phyloP scores from a whole-genome alignment of 1,139 yeast species.

The Geotrichum armillariae region DNA sequence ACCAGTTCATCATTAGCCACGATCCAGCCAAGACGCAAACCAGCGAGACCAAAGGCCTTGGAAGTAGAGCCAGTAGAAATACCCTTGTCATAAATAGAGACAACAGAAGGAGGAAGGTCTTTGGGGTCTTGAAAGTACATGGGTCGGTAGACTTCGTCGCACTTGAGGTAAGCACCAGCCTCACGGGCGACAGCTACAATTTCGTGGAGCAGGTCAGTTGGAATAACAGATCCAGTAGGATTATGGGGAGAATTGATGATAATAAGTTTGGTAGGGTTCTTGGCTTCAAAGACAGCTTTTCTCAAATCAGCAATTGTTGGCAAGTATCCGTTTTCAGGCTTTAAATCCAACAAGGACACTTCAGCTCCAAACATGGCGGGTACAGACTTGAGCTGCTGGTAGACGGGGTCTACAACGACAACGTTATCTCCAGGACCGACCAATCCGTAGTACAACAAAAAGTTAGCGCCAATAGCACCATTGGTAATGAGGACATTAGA shows the following conservation, averaged over 20 bases:
- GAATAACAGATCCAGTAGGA: slow-evolving; percentile 54
- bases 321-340: slow-evolving; percentile 40
- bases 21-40: slow-evolving; percentile 57
- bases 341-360: slow-evolving; percentile 43
- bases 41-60: slow-evolving; percentile 58
- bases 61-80: slow-evolving; percentile 55
- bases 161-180: slow-evolving; percentile 43
- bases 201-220: slow-evolving; percentile 38
- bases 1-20: slow-evolving; percentile 41
- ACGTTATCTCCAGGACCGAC: slow-evolving; percentile 51
- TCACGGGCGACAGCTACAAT: slow-evolving; percentile 46
- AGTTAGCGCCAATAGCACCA: slow-evolving; percentile 63
- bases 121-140: slow-evolving; percentile 43
- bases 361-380: slow-evolving; percentile 47
- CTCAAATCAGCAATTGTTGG: slow-evolving; percentile 43
- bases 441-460: slow-evolving; percentile 49
- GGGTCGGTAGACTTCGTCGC: slow-evolving; percentile 62
- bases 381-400: slow-evolving; percentile 17
- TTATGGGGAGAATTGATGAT: slow-evolving; percentile 57
- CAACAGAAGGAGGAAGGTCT: slow-evolving; percentile 44
- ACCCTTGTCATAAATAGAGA: slow-evolving; percentile 47
- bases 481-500: slow-evolving; percentile 51
- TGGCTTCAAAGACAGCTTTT: slow-evolving; percentile 31
- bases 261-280: slow-evolving; percentile 46
- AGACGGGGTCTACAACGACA: slow-evolving; percentile 48